phyloP scores from a whole-genome alignment of 768 basidiomycete species.

The Pulveroboletus sp. region DNA sequence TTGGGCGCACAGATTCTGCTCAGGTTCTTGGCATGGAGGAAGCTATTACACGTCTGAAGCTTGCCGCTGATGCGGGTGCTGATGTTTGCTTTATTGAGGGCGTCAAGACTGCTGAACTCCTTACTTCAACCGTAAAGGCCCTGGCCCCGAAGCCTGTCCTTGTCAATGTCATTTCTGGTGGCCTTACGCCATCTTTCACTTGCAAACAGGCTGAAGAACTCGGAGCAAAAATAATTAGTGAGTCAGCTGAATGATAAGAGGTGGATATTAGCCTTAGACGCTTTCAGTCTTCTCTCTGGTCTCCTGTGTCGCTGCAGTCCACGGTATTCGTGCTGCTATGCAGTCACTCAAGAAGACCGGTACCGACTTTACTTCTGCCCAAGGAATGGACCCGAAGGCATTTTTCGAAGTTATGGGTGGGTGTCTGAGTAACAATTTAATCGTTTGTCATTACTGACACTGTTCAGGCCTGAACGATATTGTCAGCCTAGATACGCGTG shows the following conservation, averaged over 20 bases:
- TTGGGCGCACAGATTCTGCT: conserved; percentile 74
- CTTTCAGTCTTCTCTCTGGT: conserved; percentile 66
- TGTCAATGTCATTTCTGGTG: conserved; percentile 76
- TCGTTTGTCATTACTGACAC: neutral
- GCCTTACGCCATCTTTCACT: conserved; percentile 72
- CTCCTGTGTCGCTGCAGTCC: conserved; percentile 71
- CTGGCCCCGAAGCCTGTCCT: conserved; percentile 73
- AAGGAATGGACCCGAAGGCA: conserved; percentile 71
- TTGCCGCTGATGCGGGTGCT: conserved; percentile 69
- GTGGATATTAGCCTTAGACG: neutral
- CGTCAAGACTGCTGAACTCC: conserved; percentile 61
- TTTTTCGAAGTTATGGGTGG: conserved; percentile 77
- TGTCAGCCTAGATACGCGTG: conserved; percentile 48
- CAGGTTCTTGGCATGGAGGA: conserved; percentile 80
- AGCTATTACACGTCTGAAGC: conserved; percentile 57
- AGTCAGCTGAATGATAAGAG: conserved; percentile 20
- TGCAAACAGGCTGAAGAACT: conserved; percentile 59
- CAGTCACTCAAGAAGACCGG: conserved; percentile 70
- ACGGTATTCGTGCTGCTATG: conserved; percentile 77
- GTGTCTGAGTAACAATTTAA: conserved; percentile 8
- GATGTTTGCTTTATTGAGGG: conserved; percentile 84
- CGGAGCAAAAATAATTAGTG: conserved; percentile 77
- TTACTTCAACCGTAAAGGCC: conserved; percentile 59
- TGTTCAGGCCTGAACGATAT: conserved; percentile 48
- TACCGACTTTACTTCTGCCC: conserved; percentile 56